Evolutionary conservation across 1,284 basidiomycete species (phyloP).

Genomic region (Trametes sp.): DNA sequence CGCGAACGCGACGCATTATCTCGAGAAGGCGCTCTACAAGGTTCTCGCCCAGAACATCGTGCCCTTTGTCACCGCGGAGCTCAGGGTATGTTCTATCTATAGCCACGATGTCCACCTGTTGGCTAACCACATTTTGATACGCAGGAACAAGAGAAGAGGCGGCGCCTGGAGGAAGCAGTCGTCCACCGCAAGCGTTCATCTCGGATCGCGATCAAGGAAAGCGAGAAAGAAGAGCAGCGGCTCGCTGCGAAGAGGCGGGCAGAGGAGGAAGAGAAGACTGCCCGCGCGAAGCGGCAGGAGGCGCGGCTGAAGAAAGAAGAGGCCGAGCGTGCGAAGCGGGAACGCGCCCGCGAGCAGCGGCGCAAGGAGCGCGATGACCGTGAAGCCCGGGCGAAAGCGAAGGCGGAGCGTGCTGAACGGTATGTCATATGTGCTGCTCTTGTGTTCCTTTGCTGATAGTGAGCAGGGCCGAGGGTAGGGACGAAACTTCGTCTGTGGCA

Average conservation of each 20-base stretch:
- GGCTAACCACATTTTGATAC: not conserved
- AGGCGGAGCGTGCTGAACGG: constrained; percentile 38
- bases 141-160: constrained; percentile 70
- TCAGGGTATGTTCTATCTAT: constrained; percentile 53
- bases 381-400: constrained; percentile 42
- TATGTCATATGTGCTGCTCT: constrained; percentile 15
- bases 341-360: constrained; percentile 61
- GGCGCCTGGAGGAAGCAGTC: constrained; percentile 71
- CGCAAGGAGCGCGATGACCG: constrained; percentile 58
- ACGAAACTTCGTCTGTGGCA: constrained; percentile 21
- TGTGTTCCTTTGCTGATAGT: not conserved
- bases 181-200: constrained; percentile 85
- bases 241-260: constrained; percentile 58
- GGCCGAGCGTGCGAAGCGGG: constrained; percentile 63
- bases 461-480: constrained; percentile 13
- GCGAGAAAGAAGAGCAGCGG: constrained; percentile 73
- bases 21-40: constrained; percentile 81
- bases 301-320: constrained; percentile 71
- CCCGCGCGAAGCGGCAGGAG: constrained; percentile 68
- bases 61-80: constrained; percentile 68
- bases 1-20: constrained; percentile 76
- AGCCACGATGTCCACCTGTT: no score
- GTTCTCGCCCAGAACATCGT: constrained; percentile 70
- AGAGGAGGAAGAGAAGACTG: constrained; percentile 70
- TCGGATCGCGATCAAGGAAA: constrained; percentile 79